Evolutionary conservation across 1,284 basidiomycete species (phyloP).

Genomic region (Moniliophthora roreri): DNA sequence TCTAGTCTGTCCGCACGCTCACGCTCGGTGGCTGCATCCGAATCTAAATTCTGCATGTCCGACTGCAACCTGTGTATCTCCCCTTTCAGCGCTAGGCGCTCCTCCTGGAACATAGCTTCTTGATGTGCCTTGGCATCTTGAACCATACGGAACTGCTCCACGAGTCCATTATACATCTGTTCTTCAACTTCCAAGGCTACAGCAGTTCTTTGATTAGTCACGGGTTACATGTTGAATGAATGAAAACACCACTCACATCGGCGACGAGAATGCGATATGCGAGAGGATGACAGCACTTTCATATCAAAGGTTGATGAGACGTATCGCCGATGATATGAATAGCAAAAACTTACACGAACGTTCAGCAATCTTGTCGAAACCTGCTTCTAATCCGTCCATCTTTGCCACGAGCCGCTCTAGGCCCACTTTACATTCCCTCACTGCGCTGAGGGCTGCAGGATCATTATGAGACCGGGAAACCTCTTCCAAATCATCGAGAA

Average conservation of each 20-base stretch:
- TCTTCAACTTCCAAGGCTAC: slow-evolving; percentile 69
- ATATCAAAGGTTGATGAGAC: slow-evolving; percentile 5
- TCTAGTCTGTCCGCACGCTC: slow-evolving; percentile 55
- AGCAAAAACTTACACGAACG: slow-evolving; percentile 59
- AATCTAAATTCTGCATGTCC: slow-evolving; percentile 39
- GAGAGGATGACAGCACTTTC: slow-evolving; percentile 71
- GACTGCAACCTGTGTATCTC: slow-evolving; percentile 55
- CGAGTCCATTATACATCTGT: slow-evolving; percentile 66
- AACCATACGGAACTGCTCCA: slow-evolving; percentile 57
- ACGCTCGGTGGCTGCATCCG: slow-evolving; percentile 40
- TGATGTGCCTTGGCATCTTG: slow-evolving; percentile 54
- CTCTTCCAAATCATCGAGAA: slow-evolving; percentile 67
- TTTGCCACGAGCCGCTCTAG: slow-evolving; percentile 69
- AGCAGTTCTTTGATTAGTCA: slow-evolving; percentile 15
- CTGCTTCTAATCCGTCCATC: slow-evolving; percentile 75
- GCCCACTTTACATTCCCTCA: slow-evolving; percentile 57
- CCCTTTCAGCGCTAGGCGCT: slow-evolving; percentile 48
- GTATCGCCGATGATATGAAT: slow-evolving; percentile 5
- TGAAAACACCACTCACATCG: slow-evolving; percentile 51
- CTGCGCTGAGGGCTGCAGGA: slow-evolving; percentile 47
- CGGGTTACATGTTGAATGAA: slow-evolving; percentile 3
- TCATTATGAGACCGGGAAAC: slow-evolving; percentile 47
- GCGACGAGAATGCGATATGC: slow-evolving; percentile 62
- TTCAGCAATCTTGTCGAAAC: slow-evolving; percentile 81
- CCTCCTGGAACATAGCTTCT: slow-evolving; percentile 53